These are phyloP conservation scores for Cymodocea nodosa DNA, from an alignment of 116 monocot species.

Conservation along the genomic window DNA sequence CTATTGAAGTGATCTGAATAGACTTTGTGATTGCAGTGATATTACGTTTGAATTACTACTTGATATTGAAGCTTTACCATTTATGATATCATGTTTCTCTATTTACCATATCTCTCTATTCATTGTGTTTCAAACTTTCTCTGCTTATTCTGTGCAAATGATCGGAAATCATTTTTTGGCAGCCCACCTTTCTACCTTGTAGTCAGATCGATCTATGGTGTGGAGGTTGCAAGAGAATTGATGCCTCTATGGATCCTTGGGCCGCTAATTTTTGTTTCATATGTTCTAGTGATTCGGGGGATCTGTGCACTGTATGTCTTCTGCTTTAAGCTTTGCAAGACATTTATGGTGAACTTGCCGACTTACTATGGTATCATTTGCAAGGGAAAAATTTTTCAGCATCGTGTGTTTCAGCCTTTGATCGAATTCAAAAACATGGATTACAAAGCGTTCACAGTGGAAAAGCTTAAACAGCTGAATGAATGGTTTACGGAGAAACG, in stretches of 20 bases:
- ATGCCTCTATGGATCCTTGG: slow-evolving; percentile 65
- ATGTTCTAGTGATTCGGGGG: slow-evolving; percentile 44
- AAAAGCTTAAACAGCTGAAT: slow-evolving; percentile 30
- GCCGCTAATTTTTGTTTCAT: slow-evolving; percentile 42
- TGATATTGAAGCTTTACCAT: too few relatives aligned
- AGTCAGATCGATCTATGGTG: slow-evolving; percentile 42
- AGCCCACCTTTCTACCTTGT: slow-evolving; percentile 59
- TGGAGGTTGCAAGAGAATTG: slow-evolving; percentile 55
- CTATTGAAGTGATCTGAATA: too few relatives aligned
- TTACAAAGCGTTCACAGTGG: slow-evolving; percentile 17
- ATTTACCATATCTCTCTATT: too few relatives aligned
- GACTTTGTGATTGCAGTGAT: too few relatives aligned
- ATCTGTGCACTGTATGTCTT: slow-evolving; percentile 37
- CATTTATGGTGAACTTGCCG: slow-evolving; percentile 35
- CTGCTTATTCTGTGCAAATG: background rate
- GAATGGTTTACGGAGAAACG: slow-evolving; percentile 53
- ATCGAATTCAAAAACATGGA: slow-evolving; percentile 36
- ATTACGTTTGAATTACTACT: too few relatives aligned
- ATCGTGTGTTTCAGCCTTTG: slow-evolving; percentile 32
- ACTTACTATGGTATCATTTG: slow-evolving; percentile 21
- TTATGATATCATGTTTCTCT: too few relatives aligned
- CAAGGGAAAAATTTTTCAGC: slow-evolving; percentile 35
- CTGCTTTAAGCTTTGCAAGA: slow-evolving; percentile 32
- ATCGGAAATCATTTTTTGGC: slow-evolving; percentile 11
- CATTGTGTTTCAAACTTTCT: too few relatives aligned